Conservation (phyloP, 179 eudicot genomes). For the Silene coronaria region DNA sequence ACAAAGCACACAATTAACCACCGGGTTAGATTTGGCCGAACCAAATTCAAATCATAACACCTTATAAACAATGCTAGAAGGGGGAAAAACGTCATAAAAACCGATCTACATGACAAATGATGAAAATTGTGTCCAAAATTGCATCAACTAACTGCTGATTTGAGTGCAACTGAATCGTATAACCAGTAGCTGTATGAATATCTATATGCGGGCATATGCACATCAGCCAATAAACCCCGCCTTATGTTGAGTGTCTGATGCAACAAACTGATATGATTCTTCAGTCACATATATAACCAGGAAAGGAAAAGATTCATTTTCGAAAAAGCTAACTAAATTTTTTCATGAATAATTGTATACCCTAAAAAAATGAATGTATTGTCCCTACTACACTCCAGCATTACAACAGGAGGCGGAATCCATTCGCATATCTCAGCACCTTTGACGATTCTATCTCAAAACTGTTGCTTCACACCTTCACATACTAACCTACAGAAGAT, state of each 20-base stretch:
- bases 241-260: too few species aligned
- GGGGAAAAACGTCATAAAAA: too few species aligned
- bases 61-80: too few species aligned
- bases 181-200: too few species aligned
- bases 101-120: too few species aligned
- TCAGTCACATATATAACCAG: background rate
- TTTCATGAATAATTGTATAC: background rate
- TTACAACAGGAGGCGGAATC: background rate
- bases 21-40: background rate
- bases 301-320: background rate
- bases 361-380: too few species aligned
- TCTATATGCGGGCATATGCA: too few species aligned
- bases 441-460: background rate
- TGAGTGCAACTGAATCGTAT: too few species aligned
- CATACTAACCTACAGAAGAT: background rate
- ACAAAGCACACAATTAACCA: conserved; percentile 8
- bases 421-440: background rate
- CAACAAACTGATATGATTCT: background rate
- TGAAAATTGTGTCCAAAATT: too few species aligned
- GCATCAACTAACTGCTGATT: too few species aligned
- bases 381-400: background rate
- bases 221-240: too few species aligned
- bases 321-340: background rate
- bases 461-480: background rate
- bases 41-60: background rate